Percentiles rank a stretch among this genome's conserved stretches.
Conservation (phyloP, 257 asterid species). For the Apocynum venetum region DNA sequence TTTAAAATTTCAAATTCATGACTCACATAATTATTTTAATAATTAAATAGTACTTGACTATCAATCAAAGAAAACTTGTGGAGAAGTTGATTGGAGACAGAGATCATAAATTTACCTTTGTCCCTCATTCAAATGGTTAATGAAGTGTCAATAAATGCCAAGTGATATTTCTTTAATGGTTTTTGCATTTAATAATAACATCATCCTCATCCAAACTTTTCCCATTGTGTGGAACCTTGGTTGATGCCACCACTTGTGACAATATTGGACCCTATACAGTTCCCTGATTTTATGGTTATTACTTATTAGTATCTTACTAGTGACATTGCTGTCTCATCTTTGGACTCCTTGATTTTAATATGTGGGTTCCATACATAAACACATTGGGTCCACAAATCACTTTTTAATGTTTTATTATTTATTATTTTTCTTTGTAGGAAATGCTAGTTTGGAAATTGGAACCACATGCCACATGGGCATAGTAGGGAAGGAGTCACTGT, state of each 20-base stretch:
- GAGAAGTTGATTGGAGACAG: too few species aligned
- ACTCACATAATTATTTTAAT: too few species aligned
- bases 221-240: not conserved
- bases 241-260: not conserved
- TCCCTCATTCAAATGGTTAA: not conserved
- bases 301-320: not conserved
- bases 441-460: not conserved
- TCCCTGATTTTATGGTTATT: not conserved
- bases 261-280: not conserved
- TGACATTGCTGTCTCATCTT: not conserved
- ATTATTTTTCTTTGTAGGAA: not conserved
- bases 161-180: not conserved
- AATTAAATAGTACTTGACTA: too few species aligned
- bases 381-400: not conserved
- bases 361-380: too few species aligned
- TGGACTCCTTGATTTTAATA: too few species aligned
- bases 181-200: not conserved
- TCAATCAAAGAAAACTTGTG: too few species aligned
- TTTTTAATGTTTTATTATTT: too few species aligned
- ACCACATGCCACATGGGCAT: conserved; percentile 3
- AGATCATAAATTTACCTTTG: not conserved
- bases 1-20: too few species aligned
- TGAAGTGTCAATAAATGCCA: not conserved
- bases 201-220: not conserved
- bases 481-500: not conserved